Evolutionary conservation across 805 yeast genomes (phyloP), one percentile per base, ranked within the genome.

Genomic region (Kodamaea sagamina): DNA sequence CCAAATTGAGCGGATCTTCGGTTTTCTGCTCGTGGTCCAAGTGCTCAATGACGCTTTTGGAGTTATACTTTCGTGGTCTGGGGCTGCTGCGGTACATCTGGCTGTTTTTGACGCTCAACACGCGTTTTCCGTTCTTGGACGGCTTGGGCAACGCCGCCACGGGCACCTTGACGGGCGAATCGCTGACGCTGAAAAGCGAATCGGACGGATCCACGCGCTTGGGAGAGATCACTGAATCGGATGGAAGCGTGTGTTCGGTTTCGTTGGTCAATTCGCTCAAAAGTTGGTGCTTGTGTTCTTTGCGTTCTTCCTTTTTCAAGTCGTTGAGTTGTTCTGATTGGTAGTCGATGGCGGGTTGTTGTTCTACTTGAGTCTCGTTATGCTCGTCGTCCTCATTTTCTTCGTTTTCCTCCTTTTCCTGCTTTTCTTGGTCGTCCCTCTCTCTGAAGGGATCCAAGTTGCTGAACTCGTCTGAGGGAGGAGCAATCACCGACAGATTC

Each of bases 221-320:
- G 9, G 54, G 52, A 24, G 57, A 32, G 7, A 25, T 42, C 6
- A 43, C 34, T 6, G 45, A 32, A 3, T 41, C 32, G n/a, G 37
- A 12, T 8, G 42, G 22, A 36, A 18, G 16, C 42, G 12, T 17
- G 36, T 41, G 10, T 18, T 40, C 57, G 12, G 48, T 53, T 4
- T 50, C 40, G 25, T 65, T 68, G 5, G 77, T 68, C 32, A 82
- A 62, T 12, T 75, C 70, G 1, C 76, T 63, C 19, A 81, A 44
- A 8, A 77, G 63, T 41, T 47, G 53, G 16, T 55, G 47, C 41
- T 53, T 55, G 44, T 60, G 68, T 41, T 57, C 65, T 35, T 57
- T 54, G 36, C 65, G 49, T 47, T 59, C 65, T 47, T 66, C 69
- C 34, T 59, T 65, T 43, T 61, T 67, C 35, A 74, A 53, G 43